phyloP scores from a whole-genome alignment of 208 protist genomes.

The Wallacemonas collosoma region DNA sequence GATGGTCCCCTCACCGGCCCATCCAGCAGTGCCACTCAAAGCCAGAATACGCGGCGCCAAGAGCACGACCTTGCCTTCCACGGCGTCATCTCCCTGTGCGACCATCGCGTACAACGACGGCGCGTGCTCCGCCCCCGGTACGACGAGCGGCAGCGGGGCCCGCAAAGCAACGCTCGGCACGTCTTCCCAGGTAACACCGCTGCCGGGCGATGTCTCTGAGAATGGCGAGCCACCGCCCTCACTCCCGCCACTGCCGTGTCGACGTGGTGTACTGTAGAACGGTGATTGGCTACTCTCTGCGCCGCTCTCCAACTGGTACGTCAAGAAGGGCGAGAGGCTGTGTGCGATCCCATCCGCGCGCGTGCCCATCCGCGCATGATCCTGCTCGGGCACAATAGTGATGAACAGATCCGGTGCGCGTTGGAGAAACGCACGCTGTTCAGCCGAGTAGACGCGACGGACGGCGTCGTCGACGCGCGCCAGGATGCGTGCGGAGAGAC shows the following conservation, averaged over 20 bases:
- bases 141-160: conserved; percentile 3
- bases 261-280: not conserved
- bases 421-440: conserved; percentile 77
- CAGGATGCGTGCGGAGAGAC: conserved; percentile 26
- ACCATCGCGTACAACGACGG: conserved; percentile 33
- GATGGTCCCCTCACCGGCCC: conserved; percentile 65
- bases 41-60: conserved; percentile 58
- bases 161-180: not conserved
- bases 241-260: not conserved
- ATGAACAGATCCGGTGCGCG: conserved; percentile 81
- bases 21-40: conserved; percentile 55
- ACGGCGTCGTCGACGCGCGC: conserved; percentile 34
- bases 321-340: conserved; percentile 13
- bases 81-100: conserved; percentile 11
- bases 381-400: conserved; percentile 13
- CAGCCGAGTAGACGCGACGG: conserved; percentile 47
- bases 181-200: not conserved
- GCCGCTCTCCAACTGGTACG: not conserved
- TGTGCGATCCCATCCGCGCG: not conserved
- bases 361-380: not conserved
- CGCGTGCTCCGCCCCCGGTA: conserved; percentile 5
- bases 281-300: not conserved
- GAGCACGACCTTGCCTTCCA: conserved; percentile 39
- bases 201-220: not conserved
- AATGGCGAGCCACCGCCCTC: not conserved